Percentiles rank a stretch among this genome's conserved stretches.
phyloP scores from a whole-genome alignment of 1,284 basidiomycete genomes.

The Puccinia coronata region DNA sequence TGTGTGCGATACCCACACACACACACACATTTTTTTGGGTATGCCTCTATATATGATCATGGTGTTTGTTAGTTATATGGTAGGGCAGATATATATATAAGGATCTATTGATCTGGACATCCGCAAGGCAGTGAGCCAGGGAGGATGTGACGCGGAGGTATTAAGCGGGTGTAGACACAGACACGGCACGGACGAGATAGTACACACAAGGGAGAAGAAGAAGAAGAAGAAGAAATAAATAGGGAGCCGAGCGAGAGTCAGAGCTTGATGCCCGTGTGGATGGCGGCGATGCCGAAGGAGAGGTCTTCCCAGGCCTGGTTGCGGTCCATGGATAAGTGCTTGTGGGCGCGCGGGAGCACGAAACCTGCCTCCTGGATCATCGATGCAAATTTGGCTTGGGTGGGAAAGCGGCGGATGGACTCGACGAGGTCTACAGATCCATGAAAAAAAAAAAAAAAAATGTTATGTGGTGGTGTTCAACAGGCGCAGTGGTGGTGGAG shows the following conservation, averaged over 20 bases:
- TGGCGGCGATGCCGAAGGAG: slow-evolving; percentile 57
- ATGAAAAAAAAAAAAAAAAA: slow-evolving; percentile 37
- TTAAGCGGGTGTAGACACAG: too few species aligned
- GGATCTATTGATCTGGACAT: too few species aligned
- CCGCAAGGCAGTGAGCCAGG: too few species aligned
- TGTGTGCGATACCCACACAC: too few species aligned
- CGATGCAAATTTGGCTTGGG: slow-evolving; percentile 81
- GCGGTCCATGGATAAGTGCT: slow-evolving; percentile 30
- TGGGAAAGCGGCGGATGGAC: slow-evolving; percentile 91
- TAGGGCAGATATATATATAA: too few species aligned
- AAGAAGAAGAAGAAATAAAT: too few species aligned
- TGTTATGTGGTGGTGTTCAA: not conserved
- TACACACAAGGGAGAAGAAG: too few species aligned
- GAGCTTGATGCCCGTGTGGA: slow-evolving; percentile 57
- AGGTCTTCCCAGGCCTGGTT: slow-evolving; percentile 55
- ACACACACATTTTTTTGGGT: too few species aligned
- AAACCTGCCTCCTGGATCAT: slow-evolving; percentile 66
- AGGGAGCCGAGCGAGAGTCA: not conserved
- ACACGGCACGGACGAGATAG: too few species aligned
- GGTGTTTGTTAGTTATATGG: too few species aligned
- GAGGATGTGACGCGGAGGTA: too few species aligned
- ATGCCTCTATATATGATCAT: too few species aligned
- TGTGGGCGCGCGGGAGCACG: slow-evolving; percentile 50
- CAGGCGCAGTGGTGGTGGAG: not conserved
- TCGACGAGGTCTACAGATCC: slow-evolving; percentile 99